phyloP scores from a whole-genome alignment of 1,284 basidiomycete species.

The Malassezia globosa region DNA sequence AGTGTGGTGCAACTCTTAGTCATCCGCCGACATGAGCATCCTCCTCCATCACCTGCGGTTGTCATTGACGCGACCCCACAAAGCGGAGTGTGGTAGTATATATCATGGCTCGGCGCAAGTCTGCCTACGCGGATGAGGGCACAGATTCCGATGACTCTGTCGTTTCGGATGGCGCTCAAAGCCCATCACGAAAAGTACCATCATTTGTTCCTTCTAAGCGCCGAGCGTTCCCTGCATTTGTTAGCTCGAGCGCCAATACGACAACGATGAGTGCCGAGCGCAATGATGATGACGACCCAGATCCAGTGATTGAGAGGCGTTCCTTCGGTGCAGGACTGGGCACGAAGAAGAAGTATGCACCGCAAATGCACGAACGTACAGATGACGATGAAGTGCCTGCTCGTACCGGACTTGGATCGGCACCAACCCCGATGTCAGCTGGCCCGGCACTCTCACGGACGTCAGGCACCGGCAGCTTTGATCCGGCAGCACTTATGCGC shows the following conservation, averaged over 20 bases:
- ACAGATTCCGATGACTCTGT: constrained; percentile 14
- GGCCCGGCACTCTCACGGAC: constrained; percentile 13
- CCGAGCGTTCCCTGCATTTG: constrained; percentile 3
- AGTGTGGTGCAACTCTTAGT: too few species aligned
- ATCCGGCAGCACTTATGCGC: constrained; percentile 36
- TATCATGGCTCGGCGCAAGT: constrained; percentile 14
- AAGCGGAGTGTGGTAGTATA: too few species aligned
- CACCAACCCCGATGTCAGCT: background rate
- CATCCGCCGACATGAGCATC: too few species aligned
- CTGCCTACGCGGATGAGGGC: constrained; percentile 9
- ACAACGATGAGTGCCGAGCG: background rate
- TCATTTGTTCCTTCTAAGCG: constrained; percentile 4
- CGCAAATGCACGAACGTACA: background rate
- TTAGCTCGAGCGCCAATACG: background rate
- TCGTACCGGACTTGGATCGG: background rate
- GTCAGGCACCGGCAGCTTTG: constrained; percentile 25
- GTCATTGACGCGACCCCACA: too few species aligned
- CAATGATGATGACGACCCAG: background rate
- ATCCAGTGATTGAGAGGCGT: background rate
- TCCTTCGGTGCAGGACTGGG: constrained; percentile 9
- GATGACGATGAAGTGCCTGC: background rate
- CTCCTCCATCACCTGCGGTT: too few species aligned
- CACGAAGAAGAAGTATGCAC: background rate
- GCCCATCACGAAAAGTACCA: background rate
- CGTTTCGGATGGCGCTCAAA: background rate